A percentile compares a stretch with the other conserved stretches of the same genome.
Evolutionary conservation across 805 yeast species (phyloP).

Genomic region (Tetrapisispora arboricola): DNA sequence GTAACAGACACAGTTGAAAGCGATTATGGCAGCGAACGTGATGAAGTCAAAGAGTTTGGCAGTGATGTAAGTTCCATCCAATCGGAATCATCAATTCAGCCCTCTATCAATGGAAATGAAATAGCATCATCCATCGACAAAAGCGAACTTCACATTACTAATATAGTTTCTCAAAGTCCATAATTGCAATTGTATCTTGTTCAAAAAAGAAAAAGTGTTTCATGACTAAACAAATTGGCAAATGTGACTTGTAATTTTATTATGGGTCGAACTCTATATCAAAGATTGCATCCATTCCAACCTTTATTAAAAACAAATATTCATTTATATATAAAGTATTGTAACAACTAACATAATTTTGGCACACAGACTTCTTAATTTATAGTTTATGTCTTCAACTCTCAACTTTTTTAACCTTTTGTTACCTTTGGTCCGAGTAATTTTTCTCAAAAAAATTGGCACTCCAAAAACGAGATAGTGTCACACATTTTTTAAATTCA

Average conservation of each 20-base stretch:
- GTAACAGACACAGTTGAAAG: slow-evolving; percentile 12
- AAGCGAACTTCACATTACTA: background rate
- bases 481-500: background rate
- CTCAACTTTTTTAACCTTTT: no score
- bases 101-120: background rate
- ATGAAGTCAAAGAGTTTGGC: slow-evolving; percentile 23
- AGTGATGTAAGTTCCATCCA: slow-evolving; percentile 9
- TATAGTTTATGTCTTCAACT: no score
- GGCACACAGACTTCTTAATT: no score
- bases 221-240: background rate
- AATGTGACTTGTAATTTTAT: no score
- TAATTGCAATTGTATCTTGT: background rate
- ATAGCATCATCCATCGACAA: background rate
- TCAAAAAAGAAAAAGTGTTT: background rate
- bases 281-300: background rate
- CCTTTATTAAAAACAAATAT: no score
- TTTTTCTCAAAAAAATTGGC: no score
- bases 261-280: background rate
- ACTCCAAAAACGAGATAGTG: background rate
- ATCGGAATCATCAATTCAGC: background rate
- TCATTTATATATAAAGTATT: no score
- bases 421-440: background rate
- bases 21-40: slow-evolving; percentile 24
- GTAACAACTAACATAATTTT: no score
- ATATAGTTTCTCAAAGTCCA: no score